Conservation (phyloP, 495 filamentous ascomycete genomes). For the Aspergillus taichungensis region DNA sequence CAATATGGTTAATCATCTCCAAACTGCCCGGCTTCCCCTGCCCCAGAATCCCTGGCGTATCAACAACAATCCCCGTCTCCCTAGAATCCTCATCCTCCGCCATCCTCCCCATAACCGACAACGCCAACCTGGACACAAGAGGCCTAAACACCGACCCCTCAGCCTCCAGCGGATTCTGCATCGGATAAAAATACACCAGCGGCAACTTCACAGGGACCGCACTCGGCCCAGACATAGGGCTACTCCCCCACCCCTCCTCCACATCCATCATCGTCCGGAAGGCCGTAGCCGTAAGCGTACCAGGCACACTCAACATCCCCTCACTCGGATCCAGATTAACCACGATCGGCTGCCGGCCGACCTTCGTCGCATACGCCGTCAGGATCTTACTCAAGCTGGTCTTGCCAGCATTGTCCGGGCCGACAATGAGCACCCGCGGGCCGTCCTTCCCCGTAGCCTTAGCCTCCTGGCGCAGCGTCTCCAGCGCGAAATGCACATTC, state of each 20-base stretch:
- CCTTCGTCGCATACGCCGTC: conserved; percentile 69
- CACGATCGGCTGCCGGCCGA: conserved; percentile 68
- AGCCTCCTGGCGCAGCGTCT: conserved; percentile 51
- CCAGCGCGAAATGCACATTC: conserved; percentile 82
- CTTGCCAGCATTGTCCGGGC: conserved; percentile 75
- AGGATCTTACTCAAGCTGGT: conserved; percentile 75
- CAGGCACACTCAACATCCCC: conserved; percentile 77
- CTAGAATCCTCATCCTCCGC: conserved; percentile 66
- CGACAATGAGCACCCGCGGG: conserved; percentile 77
- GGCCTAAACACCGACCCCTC: conserved; percentile 64
- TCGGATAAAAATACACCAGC: conserved; percentile 82
- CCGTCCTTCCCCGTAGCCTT: conserved; percentile 46
- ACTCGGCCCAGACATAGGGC: conserved; percentile 83
- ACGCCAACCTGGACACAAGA: conserved; percentile 65
- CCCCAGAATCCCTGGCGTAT: conserved; percentile 66
- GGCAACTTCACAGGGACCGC: conserved; percentile 84
- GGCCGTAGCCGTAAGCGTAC: conserved; percentile 72
- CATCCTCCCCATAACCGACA: conserved; percentile 69
- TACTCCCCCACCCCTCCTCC: conserved; percentile 83
- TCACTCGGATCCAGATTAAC: conserved; percentile 83
- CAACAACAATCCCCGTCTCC: conserved; percentile 72
- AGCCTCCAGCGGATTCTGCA: conserved; percentile 60
- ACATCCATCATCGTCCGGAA: conserved; percentile 83
- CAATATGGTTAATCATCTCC: conserved; percentile 71
- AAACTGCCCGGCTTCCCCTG: conserved; percentile 51